Percentiles rank a stretch among this genome's conserved stretches.
These are phyloP conservation scores for Quercus gilva DNA, from an alignment of 306 rosid genomes.

Conservation along the genomic window DNA sequence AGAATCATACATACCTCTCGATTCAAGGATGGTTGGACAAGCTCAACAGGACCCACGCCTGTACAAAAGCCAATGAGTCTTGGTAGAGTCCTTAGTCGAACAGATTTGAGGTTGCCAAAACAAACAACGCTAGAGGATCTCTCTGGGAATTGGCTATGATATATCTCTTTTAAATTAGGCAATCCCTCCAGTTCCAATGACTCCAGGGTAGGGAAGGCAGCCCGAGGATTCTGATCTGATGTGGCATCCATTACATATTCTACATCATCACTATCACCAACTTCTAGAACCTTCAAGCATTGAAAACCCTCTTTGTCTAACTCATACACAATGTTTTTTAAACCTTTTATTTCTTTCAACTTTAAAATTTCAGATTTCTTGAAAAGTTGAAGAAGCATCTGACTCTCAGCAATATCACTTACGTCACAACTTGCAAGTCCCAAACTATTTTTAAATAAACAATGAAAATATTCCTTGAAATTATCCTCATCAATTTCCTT, in stretches of 20 bases:
- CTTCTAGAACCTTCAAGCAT: conserved; percentile 1
- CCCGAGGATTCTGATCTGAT: neutral
- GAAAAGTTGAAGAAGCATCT: conserved; percentile 8
- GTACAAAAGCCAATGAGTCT: no score
- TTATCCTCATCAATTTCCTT: no score
- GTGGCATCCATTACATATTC: conserved; percentile 10
- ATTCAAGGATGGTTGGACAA: no score
- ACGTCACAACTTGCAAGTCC: neutral
- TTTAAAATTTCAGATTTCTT: conserved; percentile 14
- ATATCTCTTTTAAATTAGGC: neutral
- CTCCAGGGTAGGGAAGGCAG: neutral
- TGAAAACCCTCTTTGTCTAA: conserved; percentile 20
- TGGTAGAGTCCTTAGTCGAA: neutral
- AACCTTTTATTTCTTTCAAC: neutral
- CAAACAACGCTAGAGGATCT: neutral
- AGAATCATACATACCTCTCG: no score
- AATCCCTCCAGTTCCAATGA: accelerated
- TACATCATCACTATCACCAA: neutral
- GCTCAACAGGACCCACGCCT: no score
- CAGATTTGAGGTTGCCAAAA: neutral
- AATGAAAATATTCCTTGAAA: neutral
- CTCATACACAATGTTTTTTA: neutral
- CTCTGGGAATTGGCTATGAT: neutral
- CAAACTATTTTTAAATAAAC: neutral
- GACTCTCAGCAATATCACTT: conserved; percentile 2